Evolutionary conservation across 495 filamentous ascomycete genomes (phyloP).

Genomic region (Penicillium verhagenii): DNA sequence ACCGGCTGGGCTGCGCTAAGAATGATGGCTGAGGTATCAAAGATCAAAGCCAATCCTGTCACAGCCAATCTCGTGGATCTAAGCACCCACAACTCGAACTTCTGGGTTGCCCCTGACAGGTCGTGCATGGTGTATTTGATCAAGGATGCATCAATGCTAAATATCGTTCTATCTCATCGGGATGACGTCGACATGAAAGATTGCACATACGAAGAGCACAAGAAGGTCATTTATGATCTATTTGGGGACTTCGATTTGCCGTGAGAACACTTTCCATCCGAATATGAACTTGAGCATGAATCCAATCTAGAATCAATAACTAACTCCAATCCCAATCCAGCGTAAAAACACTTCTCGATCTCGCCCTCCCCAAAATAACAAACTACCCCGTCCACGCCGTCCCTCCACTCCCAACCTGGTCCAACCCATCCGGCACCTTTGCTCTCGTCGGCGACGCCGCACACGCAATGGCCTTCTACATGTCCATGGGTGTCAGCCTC

Average conservation of each 20-base stretch:
- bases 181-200: background rate
- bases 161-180: background rate
- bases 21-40: constrained; percentile 10
- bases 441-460: constrained; percentile 4
- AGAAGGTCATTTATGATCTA: background rate
- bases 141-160: background rate
- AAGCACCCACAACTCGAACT: background rate
- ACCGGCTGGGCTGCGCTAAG: constrained; percentile 10
- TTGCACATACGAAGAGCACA: background rate
- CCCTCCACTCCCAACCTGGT: background rate
- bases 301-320: too few relatives aligned
- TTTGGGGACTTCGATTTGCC: background rate
- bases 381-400: background rate
- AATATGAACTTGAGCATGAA: background rate
- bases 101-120: background rate
- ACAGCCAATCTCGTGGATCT: background rate
- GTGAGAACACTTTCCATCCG: background rate
- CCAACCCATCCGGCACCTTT: background rate
- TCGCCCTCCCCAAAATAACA: background rate
- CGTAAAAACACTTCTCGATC: background rate
- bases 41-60: constrained; percentile 4
- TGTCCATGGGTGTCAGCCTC: constrained; percentile 6
- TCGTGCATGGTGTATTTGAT: background rate
- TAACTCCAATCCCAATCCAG: too few relatives aligned
- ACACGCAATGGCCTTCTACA: constrained; percentile 8